phyloP scores from a whole-genome alignment of 1,284 basidiomycete genomes.

The Ganoderma meredithae region DNA sequence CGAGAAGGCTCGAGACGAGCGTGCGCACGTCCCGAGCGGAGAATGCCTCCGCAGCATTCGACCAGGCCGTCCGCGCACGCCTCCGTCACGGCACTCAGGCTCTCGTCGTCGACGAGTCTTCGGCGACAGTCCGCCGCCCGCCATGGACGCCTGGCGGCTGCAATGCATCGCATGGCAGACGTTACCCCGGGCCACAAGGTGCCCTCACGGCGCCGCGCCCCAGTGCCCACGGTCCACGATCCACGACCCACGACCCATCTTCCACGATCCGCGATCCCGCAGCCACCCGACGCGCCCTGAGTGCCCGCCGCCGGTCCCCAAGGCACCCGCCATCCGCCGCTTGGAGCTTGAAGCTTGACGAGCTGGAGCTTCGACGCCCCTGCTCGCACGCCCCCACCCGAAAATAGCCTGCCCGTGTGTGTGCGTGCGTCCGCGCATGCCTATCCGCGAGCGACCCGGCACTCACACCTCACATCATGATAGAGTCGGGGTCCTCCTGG shows the following conservation, averaged over 20 bases:
- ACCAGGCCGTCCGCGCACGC: neutral
- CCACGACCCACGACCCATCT: too few relatives aligned
- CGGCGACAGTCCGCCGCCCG: too few relatives aligned
- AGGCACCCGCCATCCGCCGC: slow-evolving; percentile 3
- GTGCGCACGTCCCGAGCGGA: neutral
- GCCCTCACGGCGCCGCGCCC: too few relatives aligned
- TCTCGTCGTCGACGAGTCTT: too few relatives aligned
- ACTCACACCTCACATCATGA: neutral
- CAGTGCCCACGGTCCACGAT: too few relatives aligned
- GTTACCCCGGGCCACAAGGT: neutral
- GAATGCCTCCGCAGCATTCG: neutral
- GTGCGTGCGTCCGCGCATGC: neutral
- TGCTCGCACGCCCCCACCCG: neutral
- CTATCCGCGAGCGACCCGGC: neutral
- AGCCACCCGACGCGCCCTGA: neutral
- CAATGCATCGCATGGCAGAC: neutral
- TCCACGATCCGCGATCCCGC: neutral
- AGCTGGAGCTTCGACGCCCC: too few relatives aligned
- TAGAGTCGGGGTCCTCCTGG: slow-evolving; percentile 29
- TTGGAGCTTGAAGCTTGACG: too few relatives aligned
- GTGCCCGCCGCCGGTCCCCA: neutral
- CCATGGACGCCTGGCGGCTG: neutral
- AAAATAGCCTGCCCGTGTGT: neutral
- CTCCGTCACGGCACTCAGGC: too few relatives aligned
- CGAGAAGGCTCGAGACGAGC: neutral